phyloP scores from a whole-genome alignment of 1,139 yeast species.

The Debaryomycetaceae sp. region DNA sequence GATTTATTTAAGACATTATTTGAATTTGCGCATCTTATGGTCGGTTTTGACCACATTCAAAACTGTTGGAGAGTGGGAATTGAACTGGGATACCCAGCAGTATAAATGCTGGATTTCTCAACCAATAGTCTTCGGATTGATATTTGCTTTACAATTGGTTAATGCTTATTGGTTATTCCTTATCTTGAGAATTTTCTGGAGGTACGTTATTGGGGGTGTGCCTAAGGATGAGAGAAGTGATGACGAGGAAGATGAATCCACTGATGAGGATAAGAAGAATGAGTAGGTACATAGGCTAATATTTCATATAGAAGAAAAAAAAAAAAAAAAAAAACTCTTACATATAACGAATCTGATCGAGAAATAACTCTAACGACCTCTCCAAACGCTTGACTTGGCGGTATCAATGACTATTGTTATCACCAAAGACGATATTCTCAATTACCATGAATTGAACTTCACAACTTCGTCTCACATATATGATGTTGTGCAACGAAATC shows the following conservation, averaged over 20 bases:
- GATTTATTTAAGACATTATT: constrained; percentile 85
- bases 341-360: neutral
- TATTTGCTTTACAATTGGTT: constrained; percentile 78
- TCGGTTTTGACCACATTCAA: constrained; percentile 84
- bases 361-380: neutral
- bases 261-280: constrained; percentile 30
- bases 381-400: neutral
- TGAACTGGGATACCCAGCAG: constrained; percentile 90
- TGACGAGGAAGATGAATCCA: constrained; percentile 60
- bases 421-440: constrained; percentile 5
- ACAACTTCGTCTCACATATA: neutral
- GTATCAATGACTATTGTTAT: constrained; percentile 5
- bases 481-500: neutral
- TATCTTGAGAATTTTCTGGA: constrained; percentile 71
- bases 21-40: constrained; percentile 78
- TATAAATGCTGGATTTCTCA: constrained; percentile 96
- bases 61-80: constrained; percentile 74
- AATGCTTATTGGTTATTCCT: constrained; percentile 85
- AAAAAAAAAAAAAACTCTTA: too few relatives aligned
- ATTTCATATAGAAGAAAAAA: neutral
- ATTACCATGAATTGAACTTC: constrained; percentile 5
- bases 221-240: constrained; percentile 88
- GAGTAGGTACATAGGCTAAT: constrained; percentile 10
- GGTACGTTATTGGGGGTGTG: constrained; percentile 57
- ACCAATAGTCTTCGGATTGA: constrained; percentile 75